Evolutionary conservation across 805 yeast species (phyloP).

Genomic region (Torulaspora quercuum): DNA sequence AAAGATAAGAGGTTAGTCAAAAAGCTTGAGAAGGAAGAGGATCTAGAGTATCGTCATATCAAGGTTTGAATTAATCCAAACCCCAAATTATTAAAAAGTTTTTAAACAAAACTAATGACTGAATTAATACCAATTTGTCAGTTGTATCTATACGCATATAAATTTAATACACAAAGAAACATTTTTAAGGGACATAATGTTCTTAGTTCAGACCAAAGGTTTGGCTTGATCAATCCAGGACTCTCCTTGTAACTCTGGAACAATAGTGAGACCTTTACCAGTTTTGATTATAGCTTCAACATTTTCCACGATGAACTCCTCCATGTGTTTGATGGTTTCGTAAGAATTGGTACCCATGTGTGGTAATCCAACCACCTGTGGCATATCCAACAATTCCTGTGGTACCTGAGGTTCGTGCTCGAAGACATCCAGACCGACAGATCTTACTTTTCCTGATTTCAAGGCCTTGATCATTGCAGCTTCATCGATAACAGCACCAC

Average conservation of each 20-base stretch:
- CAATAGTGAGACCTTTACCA: slow-evolving; percentile 69
- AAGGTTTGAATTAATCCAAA: slow-evolving; percentile 15
- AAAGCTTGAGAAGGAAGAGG: slow-evolving; percentile 21
- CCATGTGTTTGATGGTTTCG: slow-evolving; percentile 79
- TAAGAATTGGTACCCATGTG: slow-evolving; percentile 83
- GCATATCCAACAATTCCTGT: slow-evolving; percentile 55
- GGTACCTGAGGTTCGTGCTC: slow-evolving; percentile 73
- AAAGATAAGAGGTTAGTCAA: slow-evolving; percentile 12
- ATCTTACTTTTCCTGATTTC: slow-evolving; percentile 59
- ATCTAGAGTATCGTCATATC: slow-evolving; percentile 23
- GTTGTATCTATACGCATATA: slow-evolving; percentile 10
- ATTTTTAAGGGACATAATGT: background rate
- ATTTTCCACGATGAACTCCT: slow-evolving; percentile 69
- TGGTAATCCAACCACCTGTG: slow-evolving; percentile 74
- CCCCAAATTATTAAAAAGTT: background rate
- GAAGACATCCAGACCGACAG: slow-evolving; percentile 73
- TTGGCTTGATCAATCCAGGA: slow-evolving; percentile 27
- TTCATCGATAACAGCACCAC: slow-evolving; percentile 82
- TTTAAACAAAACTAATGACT: background rate
- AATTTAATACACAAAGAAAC: background rate
- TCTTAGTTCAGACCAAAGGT: slow-evolving; percentile 17
- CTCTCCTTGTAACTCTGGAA: slow-evolving; percentile 65
- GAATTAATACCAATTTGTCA: background rate
- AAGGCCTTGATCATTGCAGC: slow-evolving; percentile 52
- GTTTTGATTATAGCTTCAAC: slow-evolving; percentile 52